These are phyloP conservation scores for Taphrina pruni DNA, from an alignment of 1,139 yeast species.

Conservation along the genomic window DNA sequence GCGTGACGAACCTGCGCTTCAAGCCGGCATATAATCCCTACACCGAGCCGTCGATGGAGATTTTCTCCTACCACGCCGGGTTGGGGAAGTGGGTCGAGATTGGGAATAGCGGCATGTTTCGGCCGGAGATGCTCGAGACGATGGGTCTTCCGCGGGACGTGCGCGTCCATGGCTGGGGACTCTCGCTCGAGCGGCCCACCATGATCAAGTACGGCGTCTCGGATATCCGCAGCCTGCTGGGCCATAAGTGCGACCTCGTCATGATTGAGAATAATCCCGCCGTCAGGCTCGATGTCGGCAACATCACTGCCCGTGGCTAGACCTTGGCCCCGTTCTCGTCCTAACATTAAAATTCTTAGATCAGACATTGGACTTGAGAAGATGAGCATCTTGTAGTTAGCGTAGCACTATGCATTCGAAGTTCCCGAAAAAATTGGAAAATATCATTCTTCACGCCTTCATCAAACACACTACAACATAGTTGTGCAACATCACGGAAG, in stretches of 20 bases:
- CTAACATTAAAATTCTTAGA: too few species aligned
- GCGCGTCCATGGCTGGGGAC: constrained; percentile 97
- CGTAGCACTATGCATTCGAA: constrained; percentile 16
- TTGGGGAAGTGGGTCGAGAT: constrained; percentile 97
- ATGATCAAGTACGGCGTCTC: constrained; percentile 97
- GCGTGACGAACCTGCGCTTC: constrained; percentile 82
- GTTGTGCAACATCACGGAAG: too few species aligned
- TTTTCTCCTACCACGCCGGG: constrained; percentile 95
- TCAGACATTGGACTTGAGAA: too few species aligned
- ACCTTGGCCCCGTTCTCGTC: too few species aligned
- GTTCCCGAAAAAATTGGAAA: too few species aligned
- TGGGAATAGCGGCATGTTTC: constrained; percentile 99
- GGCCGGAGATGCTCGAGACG: constrained; percentile 98
- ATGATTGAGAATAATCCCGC: constrained; percentile 97
- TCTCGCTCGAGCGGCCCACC: constrained; percentile 96
- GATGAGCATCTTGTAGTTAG: not conserved
- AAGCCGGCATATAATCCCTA: constrained; percentile 99
- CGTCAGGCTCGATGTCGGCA: constrained; percentile 80
- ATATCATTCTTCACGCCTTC: too few species aligned
- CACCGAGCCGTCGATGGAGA: constrained; percentile 98
- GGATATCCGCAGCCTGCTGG: constrained; percentile 91
- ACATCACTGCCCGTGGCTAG: constrained; percentile 32
- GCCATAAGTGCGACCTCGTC: constrained; percentile 91
- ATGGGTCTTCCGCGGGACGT: constrained; percentile 96
- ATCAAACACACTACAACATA: too few species aligned